Evolutionary conservation across 2,329 filamentous ascomycete genomes (phyloP), one percentile per base, ranked within the genome.

Genomic region (Penicillium fuscoglaucum): DNA sequence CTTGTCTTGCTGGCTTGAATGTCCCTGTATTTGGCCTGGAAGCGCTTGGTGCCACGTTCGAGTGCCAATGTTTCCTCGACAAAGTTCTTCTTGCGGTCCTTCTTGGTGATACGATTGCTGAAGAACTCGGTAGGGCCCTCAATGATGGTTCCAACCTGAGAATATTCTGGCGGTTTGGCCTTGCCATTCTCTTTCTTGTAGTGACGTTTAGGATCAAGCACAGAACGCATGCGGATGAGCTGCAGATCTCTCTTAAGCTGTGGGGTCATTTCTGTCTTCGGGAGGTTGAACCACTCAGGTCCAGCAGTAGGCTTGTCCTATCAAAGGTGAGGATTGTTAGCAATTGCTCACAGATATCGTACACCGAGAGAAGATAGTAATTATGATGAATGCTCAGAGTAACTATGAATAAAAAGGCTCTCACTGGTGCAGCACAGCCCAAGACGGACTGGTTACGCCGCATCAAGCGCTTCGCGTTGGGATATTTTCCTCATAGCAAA

Each of bases 211-310:
- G 92, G 88, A 65, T 98, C 93, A 24, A 98, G 82, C 21, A 96
- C 88, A 56, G 87, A 88, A 74, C 95, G 87, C 89, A 97, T 93
- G 64, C 91, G 88, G 59, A 99, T 80, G 12, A 98, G 81, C 75
- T 97, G 92, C 51, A 97, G 81, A 72, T 99, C 93, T 66, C 91
- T 85, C 76, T 93, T 96, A 61, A 97, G 81, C 70, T 96, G 87
- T 9, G 91, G 86, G 0, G 92, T 96, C 51, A 96, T 77, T 51
- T 90, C 82, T 28, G 93, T 97, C 68, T 87, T 87, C 6, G 93
- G 93, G 54, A 99, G 82, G 68, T 96, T 84, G 78, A 89, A 98
- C 93, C 93, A 98, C 58, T 90, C 82, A 17, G 87, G 77, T 45
- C 93, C 95, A 51, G 93, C 90, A 61, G 88, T 90, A 57, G 83